phyloP scores from a whole-genome alignment of 192 early-diverging fungal species.

The Coemansia javaensis region DNA sequence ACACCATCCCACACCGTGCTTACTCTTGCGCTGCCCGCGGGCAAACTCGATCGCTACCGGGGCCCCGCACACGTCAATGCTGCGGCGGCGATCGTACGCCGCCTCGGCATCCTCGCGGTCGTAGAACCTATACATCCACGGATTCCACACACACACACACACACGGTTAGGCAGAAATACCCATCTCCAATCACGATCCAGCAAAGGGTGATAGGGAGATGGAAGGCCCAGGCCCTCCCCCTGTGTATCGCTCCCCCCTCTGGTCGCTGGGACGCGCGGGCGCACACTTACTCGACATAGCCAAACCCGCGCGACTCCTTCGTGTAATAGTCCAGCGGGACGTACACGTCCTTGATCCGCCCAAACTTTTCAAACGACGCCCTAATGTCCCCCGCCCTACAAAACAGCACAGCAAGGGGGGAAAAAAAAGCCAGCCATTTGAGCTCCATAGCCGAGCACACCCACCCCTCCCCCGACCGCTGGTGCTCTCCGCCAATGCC shows the following conservation, averaged over 20 bases:
- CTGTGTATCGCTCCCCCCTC: not conserved
- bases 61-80: conserved; percentile 22
- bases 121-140: conserved; percentile 22
- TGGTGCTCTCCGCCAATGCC: too few relatives aligned
- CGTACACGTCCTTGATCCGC: conserved; percentile 46
- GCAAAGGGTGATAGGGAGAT: too few relatives aligned
- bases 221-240: too few relatives aligned
- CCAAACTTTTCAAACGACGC: conserved; percentile 39
- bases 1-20: too few relatives aligned
- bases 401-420: not conserved
- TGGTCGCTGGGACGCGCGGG: not conserved
- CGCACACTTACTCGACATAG: conserved; percentile 45
- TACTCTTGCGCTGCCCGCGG: conserved; percentile 51
- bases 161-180: not conserved
- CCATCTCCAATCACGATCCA: too few relatives aligned
- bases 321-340: conserved; percentile 45
- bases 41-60: conserved; percentile 48
- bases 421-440: not conserved
- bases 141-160: not conserved
- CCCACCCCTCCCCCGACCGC: too few relatives aligned
- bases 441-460: not conserved
- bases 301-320: conserved; percentile 49
- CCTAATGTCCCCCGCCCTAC: conserved; percentile 33
- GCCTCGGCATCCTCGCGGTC: conserved; percentile 48
- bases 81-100: conserved; percentile 39